Conservation (phyloP, 768 basidiomycete genomes). For the Russula virescens region DNA sequence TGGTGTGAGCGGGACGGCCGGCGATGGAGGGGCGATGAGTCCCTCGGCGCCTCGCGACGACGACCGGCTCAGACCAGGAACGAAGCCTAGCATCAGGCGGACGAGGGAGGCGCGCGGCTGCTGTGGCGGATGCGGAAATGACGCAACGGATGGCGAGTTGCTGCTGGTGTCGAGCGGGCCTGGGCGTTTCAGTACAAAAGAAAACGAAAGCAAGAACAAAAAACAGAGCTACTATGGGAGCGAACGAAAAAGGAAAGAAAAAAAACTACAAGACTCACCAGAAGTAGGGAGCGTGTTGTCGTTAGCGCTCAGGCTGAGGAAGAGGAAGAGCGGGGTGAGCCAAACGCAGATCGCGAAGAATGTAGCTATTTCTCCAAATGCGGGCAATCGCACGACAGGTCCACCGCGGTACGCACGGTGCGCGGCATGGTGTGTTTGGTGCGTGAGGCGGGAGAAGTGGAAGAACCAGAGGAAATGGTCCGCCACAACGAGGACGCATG, state of each 20-base stretch:
- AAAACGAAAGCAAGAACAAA: too few species aligned
- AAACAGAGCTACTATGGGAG: too few species aligned
- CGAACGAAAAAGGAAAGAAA: slow-evolving; percentile 4
- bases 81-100: slow-evolving; percentile 51
- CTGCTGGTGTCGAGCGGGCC: neutral
- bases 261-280: slow-evolving; percentile 11
- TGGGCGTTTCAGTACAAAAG: neutral
- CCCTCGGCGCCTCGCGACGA: slow-evolving; percentile 54
- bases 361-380: slow-evolving; percentile 71
- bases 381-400: slow-evolving; percentile 26
- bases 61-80: slow-evolving; percentile 39
- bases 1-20: slow-evolving; percentile 25
- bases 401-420: slow-evolving; percentile 38
- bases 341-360: slow-evolving; percentile 85
- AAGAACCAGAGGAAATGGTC: slow-evolving; percentile 99
- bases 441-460: slow-evolving; percentile 74
- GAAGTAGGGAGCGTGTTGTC: slow-evolving; percentile 83
- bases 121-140: slow-evolving; percentile 25
- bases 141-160: slow-evolving; percentile 21
- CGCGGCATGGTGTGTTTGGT: slow-evolving; percentile 49
- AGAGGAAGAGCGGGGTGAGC: slow-evolving; percentile 88
- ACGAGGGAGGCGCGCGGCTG: slow-evolving; percentile 56
- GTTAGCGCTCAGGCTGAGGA: slow-evolving; percentile 93
- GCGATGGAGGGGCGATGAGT: slow-evolving; percentile 61
- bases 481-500: slow-evolving; percentile 74